Base-by-base conservation (phyloP, 1,284 basidiomycete genomes). In the Malassezia nana region DNA sequence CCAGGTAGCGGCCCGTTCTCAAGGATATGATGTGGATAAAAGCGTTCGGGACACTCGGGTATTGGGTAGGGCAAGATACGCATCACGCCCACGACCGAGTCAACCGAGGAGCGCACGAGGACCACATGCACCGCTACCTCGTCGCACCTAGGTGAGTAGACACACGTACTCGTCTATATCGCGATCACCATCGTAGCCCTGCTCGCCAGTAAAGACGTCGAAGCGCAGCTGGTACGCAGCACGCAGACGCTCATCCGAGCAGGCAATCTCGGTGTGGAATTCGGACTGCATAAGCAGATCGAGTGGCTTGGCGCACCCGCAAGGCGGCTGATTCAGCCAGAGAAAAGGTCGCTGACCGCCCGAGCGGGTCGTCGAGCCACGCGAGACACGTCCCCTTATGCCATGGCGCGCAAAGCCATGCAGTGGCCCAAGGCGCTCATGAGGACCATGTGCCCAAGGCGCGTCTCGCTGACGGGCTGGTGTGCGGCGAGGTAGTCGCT, bases 111-210 rank as follows among this genome's bases (percentile, higher is more conserved):
- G 26, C 29, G 30, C 7, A 51, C 16, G 13, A 56, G 28, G 15
- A 56, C 24, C 3, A 56, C 8, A 13, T 43, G 54, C 16, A 39
- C 46, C 6, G 48, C 43, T 2, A 39, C 28, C 8, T 31, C 41
- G 39, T 56, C 54, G 24, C 44, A 18, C 9, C 52, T 54, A 25
- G 12, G 25, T 29, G 1, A 31, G 43, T 6, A 26, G 10, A 6
- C 46, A 22, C 18, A 54, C 52, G 13, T 41, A 55, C 47, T 13
- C 13, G 26, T 56, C 54, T 6, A 56, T 7, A 13, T 56, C 54
- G n/a, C 35, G 54, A 7, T 50, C 54, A 4, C n/a, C 45, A 16
- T 38, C 40, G 16, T 42, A 56, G 43, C 54, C 54, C 33, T 56
- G 54, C 28, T 56, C 54, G 10, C 18, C 28, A 8, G 4, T 6